phyloP scores from a whole-genome alignment of 306 rosid genomes.

The Quercus parvula region DNA sequence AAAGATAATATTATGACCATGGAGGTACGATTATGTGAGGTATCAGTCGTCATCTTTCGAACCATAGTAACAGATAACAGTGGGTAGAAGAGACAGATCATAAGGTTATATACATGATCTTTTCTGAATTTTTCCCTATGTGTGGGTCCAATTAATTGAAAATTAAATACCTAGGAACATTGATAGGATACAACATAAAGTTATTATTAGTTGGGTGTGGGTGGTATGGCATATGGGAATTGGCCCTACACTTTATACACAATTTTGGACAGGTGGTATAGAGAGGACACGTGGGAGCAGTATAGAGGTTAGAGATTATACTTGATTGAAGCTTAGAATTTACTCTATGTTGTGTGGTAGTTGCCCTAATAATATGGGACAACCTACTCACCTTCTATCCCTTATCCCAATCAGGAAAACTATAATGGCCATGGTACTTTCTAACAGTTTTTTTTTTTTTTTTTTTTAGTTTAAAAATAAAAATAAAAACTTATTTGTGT shows the following conservation, averaged over 20 bases:
- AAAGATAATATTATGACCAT: not conserved
- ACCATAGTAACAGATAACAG: no score
- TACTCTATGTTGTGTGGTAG: slow-evolving; percentile 5
- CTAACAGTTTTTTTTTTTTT: not conserved
- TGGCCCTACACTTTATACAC: not conserved
- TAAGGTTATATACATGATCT: not conserved
- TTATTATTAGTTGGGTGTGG: not conserved
- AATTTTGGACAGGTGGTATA: not conserved
- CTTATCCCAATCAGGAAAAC: not conserved
- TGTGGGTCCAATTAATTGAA: not conserved
- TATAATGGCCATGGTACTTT: not conserved
- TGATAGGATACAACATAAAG: not conserved
- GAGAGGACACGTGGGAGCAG: slow-evolving; percentile 22
- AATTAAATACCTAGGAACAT: not conserved
- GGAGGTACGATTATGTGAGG: not conserved
- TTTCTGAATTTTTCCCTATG: not conserved
- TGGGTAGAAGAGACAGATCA: not conserved
- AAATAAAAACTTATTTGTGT: no score
- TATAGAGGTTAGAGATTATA: not conserved
- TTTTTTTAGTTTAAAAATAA: not conserved
- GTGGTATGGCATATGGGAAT: not conserved
- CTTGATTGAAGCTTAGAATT: not conserved
- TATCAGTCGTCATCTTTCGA: no score
- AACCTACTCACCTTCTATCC: not conserved
- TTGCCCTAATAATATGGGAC: slow-evolving; percentile 4